A percentile compares a stretch with the other conserved stretches of the same genome.
Evolutionary conservation across 2,329 filamentous ascomycete genomes (phyloP).

Genomic region (Exophiala sideris): DNA sequence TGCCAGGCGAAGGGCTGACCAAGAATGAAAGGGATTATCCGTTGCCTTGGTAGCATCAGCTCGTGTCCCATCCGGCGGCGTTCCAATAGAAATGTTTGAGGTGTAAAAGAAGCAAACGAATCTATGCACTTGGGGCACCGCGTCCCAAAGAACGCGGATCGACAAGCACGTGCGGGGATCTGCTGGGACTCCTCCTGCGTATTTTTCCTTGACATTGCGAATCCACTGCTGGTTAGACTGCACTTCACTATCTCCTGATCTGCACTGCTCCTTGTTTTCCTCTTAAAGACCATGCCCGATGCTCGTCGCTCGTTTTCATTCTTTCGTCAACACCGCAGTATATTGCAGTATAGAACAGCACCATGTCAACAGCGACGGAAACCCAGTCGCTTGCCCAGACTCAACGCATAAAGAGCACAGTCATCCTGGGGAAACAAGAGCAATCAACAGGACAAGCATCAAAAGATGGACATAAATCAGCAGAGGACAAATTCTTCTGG

Average conservation of each 20-base stretch:
- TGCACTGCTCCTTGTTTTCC: background rate
- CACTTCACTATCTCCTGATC: constrained; percentile 1
- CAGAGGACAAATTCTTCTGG: constrained; percentile 79
- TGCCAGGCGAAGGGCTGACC: constrained; percentile 20
- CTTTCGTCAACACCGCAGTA: background rate
- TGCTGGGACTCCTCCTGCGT: background rate
- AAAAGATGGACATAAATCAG: background rate
- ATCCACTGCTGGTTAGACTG: background rate
- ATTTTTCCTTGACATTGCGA: background rate
- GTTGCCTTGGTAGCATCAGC: constrained; percentile 23
- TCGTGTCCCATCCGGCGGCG: background rate
- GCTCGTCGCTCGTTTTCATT: background rate
- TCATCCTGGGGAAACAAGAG: background rate
- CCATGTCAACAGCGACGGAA: constrained; percentile 21
- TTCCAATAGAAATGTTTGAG: background rate
- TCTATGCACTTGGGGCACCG: background rate
- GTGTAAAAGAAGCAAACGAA: background rate
- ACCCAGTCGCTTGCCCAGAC: constrained; percentile 13
- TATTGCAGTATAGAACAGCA: background rate
- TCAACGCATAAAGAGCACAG: background rate
- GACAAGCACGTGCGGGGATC: background rate
- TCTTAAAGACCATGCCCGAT: background rate
- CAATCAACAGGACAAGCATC: constrained; percentile 5
- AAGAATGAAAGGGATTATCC: constrained; percentile 26
- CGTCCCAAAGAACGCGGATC: background rate